Conservation (phyloP, 1,139 yeast species). For the Suhomyces wounanorum region DNA sequence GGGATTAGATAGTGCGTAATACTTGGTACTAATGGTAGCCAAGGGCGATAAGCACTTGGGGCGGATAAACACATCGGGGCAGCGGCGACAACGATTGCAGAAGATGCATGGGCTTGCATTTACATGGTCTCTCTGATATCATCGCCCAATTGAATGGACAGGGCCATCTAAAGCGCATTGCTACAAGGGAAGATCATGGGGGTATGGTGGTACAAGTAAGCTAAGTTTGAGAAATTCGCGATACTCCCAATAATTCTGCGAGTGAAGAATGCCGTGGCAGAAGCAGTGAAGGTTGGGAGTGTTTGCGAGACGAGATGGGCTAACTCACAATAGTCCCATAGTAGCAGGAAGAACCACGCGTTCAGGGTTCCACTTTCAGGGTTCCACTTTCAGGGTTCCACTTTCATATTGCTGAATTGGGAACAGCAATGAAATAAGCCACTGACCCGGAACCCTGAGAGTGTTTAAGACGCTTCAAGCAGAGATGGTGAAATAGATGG, state of each 20-base stretch:
- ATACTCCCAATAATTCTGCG: neutral
- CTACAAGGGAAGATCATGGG: too few species aligned
- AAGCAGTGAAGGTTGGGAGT: neutral
- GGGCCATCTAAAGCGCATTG: too few species aligned
- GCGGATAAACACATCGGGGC: neutral
- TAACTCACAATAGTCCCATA: neutral
- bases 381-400: too few species aligned
- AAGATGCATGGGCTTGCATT: neutral
- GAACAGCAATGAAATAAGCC: too few species aligned
- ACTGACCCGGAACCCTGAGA: too few species aligned
- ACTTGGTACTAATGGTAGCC: neutral
- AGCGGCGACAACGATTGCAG: neutral
- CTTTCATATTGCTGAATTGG: too few species aligned
- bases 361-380: too few species aligned
- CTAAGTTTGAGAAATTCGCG: neutral
- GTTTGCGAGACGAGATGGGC: neutral
- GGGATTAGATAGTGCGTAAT: neutral
- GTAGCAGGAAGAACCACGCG: neutral
- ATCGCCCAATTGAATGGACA: neutral
- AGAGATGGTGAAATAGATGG: neutral
- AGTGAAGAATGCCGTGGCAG: neutral
- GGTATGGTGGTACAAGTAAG: neutral
- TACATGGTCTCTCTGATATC: neutral
- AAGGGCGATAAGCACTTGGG: neutral
- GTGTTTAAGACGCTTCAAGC: too few species aligned